Conservation (phyloP, 2,329 filamentous ascomycete genomes). For the Trichophyton simii region DNA sequence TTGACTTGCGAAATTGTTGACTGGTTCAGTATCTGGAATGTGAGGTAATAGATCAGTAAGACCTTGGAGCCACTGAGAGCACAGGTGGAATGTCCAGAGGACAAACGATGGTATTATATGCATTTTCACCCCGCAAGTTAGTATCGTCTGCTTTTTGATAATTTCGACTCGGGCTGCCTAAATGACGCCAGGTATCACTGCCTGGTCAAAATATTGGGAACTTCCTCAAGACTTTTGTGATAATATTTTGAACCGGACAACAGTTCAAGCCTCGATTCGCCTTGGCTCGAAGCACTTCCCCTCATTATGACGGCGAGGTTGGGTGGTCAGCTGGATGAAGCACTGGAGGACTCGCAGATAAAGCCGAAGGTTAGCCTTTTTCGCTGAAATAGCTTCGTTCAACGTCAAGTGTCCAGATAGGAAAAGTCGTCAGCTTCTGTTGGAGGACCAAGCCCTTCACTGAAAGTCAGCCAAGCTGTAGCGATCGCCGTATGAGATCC, state of each 20-base stretch:
- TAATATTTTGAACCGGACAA: background rate
- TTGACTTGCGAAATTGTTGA: background rate
- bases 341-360: background rate
- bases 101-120: background rate
- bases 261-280: background rate
- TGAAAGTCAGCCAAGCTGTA: background rate
- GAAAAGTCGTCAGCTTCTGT: background rate
- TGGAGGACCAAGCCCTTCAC: background rate
- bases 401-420: background rate
- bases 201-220: background rate
- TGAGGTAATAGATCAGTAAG: background rate
- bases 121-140: background rate
- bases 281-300: background rate
- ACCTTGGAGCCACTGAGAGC: background rate
- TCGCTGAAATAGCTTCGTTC: background rate
- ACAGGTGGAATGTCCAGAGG: background rate
- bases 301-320: background rate
- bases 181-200: background rate
- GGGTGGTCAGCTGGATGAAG: background rate
- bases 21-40: background rate
- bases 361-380: background rate
- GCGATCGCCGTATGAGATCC: background rate
- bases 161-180: background rate
- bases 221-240: background rate
- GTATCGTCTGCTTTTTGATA: background rate